Evolutionary conservation across 176 grass and related monocot species (phyloP).

Genomic region (Rhynchospora breviuscula): DNA sequence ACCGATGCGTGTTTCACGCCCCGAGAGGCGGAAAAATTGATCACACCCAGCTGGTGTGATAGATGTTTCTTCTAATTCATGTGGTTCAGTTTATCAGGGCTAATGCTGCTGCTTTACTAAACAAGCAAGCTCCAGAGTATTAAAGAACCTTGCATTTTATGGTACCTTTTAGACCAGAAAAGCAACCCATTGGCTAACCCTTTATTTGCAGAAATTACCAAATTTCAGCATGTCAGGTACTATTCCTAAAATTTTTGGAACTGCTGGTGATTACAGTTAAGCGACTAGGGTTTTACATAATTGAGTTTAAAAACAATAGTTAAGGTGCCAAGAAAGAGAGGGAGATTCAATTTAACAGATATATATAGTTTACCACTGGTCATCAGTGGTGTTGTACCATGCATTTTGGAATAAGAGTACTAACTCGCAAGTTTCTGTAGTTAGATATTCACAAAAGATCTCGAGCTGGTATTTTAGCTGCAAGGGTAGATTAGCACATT

Average conservation of each 20-base stretch:
- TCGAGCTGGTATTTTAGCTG: background rate
- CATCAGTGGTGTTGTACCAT: background rate
- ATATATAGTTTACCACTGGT: too few species aligned
- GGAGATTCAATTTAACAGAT: background rate
- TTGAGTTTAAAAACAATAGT: background rate
- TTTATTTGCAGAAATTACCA: background rate
- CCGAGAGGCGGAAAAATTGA: too few species aligned
- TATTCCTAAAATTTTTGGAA: background rate
- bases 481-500: background rate
- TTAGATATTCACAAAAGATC: background rate
- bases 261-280: background rate
- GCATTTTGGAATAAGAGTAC: background rate
- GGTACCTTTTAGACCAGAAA: background rate
- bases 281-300: background rate
- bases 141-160: constrained; percentile 9
- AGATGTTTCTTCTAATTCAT: constrained; percentile 83
- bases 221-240: background rate
- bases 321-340: background rate
- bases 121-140: constrained; percentile 49
- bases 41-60: too few species aligned
- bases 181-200: background rate
- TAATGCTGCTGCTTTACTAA: constrained; percentile 49
- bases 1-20: too few species aligned
- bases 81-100: constrained; percentile 54
- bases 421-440: background rate